Base-by-base conservation (phyloP, 352 stramenopile genomes). In the Globisporangium cystogenes region DNA sequence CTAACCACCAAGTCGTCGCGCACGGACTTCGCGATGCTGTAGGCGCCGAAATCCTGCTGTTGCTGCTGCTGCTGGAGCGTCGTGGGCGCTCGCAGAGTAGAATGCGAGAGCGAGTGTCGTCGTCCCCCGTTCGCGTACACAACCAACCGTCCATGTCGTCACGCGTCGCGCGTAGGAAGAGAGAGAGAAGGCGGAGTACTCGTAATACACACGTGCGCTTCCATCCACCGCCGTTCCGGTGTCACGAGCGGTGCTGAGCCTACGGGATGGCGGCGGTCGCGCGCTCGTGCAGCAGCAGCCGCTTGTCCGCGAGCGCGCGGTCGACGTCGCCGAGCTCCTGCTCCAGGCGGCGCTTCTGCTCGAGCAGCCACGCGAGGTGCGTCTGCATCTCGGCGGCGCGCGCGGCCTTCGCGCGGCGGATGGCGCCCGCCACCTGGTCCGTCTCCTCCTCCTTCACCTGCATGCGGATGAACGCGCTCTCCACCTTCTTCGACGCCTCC, bases 401-500 rank as follows among this genome's bases (percentile, higher is more conserved):
- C 42, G 42, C 54, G 42, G 47, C 48, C 27, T 72, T 69, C 41
- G 62, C 63, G 42, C 68, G 60, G 36, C 66, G 59, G 48, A 86
- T 82, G 7, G 71, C 67, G 23, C 62, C 44, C 40, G 68, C 47
- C 59, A 87, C 52, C 24, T 62, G 48, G 11, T 70, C 62, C 21
- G 57, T 64, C 56, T 71, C 76, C 36, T 31, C 68, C 41, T 90
- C 74, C 36, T 76, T 79, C 57, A 73, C 64, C 51, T 88, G 73
- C 48, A 90, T 70, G 35, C 65, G 62, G 43, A 65, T 67, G 58
- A 86, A 87, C 24, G 73, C 65, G 33, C 58, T 59, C 57, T 88
- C 76, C 26, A 78, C 76, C 41, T 79, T 57, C 63, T 85, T 86
- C 26, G 76, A 90, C 29, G 76, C 76, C 7, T 49, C 75, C 59